Percentiles rank a stretch among this genome's conserved stretches.
Conservation (phyloP, 2,329 filamentous ascomycete genomes). For the Cladophialophora exuberans region DNA sequence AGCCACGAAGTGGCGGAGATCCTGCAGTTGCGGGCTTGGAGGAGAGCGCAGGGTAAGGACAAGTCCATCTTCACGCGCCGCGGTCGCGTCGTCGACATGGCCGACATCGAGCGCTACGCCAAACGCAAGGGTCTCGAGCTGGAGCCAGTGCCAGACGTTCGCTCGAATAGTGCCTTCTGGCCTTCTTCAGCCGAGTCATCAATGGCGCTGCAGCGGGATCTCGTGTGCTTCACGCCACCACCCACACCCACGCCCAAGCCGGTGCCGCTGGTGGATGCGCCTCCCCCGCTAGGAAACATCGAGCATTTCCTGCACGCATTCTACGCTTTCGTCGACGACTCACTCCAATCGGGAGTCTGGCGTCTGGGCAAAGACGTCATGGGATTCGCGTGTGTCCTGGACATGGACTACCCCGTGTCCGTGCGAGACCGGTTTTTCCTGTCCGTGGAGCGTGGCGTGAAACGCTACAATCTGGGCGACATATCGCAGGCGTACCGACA, state of each 20-base stretch:
- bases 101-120: neutral
- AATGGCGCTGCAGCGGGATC: neutral
- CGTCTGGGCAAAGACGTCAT: neutral
- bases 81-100: neutral
- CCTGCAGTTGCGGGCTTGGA: neutral
- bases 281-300: neutral
- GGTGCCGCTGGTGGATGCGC: neutral
- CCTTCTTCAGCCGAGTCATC: neutral
- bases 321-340: slow-evolving; percentile 1
- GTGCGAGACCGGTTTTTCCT: neutral
- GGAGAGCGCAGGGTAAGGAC: slow-evolving; percentile 1
- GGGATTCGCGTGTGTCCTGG: slow-evolving; percentile 3
- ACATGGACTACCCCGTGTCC: neutral
- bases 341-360: slow-evolving; percentile 8
- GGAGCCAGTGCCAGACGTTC: too few relatives aligned
- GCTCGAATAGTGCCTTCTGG: too few relatives aligned
- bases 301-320: slow-evolving; percentile 7
- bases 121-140: neutral
- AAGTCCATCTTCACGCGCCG: slow-evolving; percentile 1
- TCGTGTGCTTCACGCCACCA: neutral
- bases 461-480: slow-evolving; percentile 3
- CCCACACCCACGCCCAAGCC: too few relatives aligned
- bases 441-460: slow-evolving; percentile 6
- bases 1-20: slow-evolving; percentile 4
- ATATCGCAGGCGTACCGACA: slow-evolving; percentile 12